A percentile compares a stretch with the other conserved stretches of the same genome.
These are phyloP conservation scores for Eutypella sp. DNA, from an alignment of 2,329 filamentous ascomycete species.

Conservation along the genomic window DNA sequence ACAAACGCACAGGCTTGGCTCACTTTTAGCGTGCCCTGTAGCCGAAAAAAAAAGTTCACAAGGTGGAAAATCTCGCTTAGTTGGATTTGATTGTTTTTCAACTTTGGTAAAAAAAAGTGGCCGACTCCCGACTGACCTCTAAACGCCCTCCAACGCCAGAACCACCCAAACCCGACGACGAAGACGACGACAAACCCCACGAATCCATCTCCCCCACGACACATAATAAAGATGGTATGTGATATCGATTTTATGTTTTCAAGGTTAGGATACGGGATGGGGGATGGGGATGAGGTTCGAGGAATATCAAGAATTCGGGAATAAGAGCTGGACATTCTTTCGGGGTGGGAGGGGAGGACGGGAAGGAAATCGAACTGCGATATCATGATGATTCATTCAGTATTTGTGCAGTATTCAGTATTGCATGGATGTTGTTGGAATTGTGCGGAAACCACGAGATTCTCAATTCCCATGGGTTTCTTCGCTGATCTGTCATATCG, in stretches of 20 bases:
- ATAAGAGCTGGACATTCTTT: too few relatives aligned
- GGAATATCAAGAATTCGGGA: too few relatives aligned
- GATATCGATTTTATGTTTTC: not conserved
- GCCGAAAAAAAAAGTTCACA: constrained; percentile 2
- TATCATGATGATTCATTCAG: too few relatives aligned
- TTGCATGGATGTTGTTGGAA: too few relatives aligned
- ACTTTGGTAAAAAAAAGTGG: constrained; percentile 42
- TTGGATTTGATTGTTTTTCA: constrained; percentile 26
- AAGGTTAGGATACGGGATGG: not conserved
- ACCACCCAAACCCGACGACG: constrained; percentile 43
- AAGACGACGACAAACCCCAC: constrained; percentile 47
- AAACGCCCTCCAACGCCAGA: constrained; percentile 38
- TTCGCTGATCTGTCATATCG: not conserved
- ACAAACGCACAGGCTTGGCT: not conserved
- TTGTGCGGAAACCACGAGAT: not conserved
- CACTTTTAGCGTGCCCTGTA: not conserved
- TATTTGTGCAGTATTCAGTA: too few relatives aligned
- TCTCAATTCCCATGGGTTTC: not conserved
- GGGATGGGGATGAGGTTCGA: too few relatives aligned
- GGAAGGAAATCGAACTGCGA: too few relatives aligned
- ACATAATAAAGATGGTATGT: constrained; percentile 53
- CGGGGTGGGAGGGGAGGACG: too few relatives aligned
- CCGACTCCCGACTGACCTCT: constrained; percentile 28
- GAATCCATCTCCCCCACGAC: constrained; percentile 50
- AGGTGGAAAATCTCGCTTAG: not conserved